Evolutionary conservation across 2,329 filamentous ascomycete genomes (phyloP), one percentile per base, ranked within the genome.

Genomic region (Berkeleyomyces basicola): DNA sequence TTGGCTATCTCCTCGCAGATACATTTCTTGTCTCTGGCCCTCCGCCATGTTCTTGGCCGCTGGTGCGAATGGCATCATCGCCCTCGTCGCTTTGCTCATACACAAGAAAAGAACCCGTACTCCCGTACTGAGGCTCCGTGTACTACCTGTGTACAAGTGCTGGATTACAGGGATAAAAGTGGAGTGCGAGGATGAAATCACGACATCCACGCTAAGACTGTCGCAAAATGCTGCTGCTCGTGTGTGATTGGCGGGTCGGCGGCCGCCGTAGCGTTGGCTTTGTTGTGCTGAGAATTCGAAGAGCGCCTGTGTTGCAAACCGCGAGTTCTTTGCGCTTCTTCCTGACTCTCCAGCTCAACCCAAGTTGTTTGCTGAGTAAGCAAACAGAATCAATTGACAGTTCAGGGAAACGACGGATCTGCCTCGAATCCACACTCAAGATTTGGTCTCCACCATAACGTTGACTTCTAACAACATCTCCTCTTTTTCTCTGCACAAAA

Each of bases 151-250:
- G 23, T 39, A 36, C 6, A 11, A 44, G 31, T 5, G 42, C 51
- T n/a, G 11, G 40, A 51, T 43, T 36, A 23, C 11, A 61, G 39
- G 36, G 44, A 43, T 36, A 60, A 61, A 53, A 46, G 60, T 43
- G 60, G 60, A 1, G 4, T 46, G 3, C 11, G n/a, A 39, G 10
- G n/a, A 55, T 43, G 37, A 58, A 64, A 78, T 77, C 76, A 78
- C 76, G 76, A 77, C 76, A 78, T 78, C 76, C 72, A 73, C 75
- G 75, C 76, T 77, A 78, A 73, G 66, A 71, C 76, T 75, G 75
- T 77, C 75, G 74, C 74, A 74, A 76, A 70, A 67, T 10, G 36
- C 40, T 37, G 14, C 23, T 23, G 23, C 59, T 23, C 3, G 59
- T 10, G 74, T 76, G 75, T 77, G 74, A 63, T 63, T 63, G 61